Evolutionary conservation across 169 alveolate genomes (phyloP).

Genomic region (Plasmodium blacklocki): DNA sequence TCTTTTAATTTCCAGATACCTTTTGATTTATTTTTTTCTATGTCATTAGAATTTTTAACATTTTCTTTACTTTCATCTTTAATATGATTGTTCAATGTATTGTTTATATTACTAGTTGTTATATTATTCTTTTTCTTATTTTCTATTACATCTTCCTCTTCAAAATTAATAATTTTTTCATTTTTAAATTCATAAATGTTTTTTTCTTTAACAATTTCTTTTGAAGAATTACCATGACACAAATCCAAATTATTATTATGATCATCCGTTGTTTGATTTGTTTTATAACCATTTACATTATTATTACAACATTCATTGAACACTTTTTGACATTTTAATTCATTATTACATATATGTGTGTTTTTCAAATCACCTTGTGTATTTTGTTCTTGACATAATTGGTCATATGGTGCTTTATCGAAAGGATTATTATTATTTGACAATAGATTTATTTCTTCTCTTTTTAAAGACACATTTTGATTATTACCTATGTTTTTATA

Average conservation of each 20-base stretch:
- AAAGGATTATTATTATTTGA: neutral
- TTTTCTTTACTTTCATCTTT: conserved; percentile 6
- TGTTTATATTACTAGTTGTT: neutral
- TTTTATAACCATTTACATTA: neutral
- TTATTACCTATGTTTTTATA: neutral
- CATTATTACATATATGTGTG: neutral
- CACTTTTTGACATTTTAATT: neutral
- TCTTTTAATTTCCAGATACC: conserved; percentile 72
- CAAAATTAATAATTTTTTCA: neutral
- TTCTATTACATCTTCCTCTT: neutral
- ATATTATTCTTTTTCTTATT: neutral
- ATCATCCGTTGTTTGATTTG: neutral
- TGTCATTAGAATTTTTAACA: neutral
- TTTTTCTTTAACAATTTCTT: neutral
- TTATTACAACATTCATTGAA: neutral
- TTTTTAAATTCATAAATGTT: neutral
- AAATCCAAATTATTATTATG: neutral
- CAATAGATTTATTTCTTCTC: neutral
- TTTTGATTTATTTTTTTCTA: conserved; percentile 28
- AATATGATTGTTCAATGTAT: neutral
- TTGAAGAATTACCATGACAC: neutral
- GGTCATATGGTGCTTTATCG: neutral
- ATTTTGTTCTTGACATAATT: neutral
- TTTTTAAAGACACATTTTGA: neutral
- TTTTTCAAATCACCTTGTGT: neutral